Conservation (phyloP, 2,329 filamentous ascomycete genomes). For the Pseudopithomyces chartarum region DNA sequence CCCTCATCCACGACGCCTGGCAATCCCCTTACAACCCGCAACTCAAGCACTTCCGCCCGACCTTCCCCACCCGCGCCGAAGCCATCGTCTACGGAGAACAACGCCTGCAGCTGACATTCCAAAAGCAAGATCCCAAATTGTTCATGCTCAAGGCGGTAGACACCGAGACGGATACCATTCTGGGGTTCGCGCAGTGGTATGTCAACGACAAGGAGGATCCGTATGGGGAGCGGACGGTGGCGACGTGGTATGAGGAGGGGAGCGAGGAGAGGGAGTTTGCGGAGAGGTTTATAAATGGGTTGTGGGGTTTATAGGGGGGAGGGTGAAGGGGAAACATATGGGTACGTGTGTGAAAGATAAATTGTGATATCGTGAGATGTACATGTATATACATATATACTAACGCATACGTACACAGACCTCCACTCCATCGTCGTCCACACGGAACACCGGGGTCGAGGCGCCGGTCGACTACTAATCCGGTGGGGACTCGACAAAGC, state of each 20-base stretch:
- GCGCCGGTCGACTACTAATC: constrained; percentile 42
- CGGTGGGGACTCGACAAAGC: constrained; percentile 45
- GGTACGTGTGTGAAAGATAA: no score
- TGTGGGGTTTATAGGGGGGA: constrained; percentile 24
- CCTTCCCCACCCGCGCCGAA: constrained; percentile 18
- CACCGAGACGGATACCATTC: constrained; percentile 15
- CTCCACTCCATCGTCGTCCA: constrained; percentile 20
- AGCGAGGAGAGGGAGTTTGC: constrained; percentile 29
- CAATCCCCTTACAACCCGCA: constrained; percentile 28
- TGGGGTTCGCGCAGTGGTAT: constrained; percentile 24
- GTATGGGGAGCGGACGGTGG: constrained; percentile 13
- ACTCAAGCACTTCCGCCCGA: constrained; percentile 31
- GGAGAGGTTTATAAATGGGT: constrained; percentile 29
- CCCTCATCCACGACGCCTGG: constrained; percentile 28
- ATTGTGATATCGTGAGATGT: no score
- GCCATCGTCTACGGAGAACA: constrained; percentile 13
- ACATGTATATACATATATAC: no score
- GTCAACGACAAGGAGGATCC: constrained; percentile 19
- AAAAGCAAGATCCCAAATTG: constrained; percentile 13
- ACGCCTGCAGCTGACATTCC: not conserved
- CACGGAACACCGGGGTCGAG: constrained; percentile 39
- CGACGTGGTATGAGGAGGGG: constrained; percentile 26
- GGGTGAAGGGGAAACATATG: constrained; percentile 24
- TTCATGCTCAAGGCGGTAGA: constrained; percentile 24
- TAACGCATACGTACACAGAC: constrained; percentile 16